Evolutionary conservation across 2,329 filamentous ascomycete species (phyloP).

Genomic region (Colletotrichum eleusines): DNA sequence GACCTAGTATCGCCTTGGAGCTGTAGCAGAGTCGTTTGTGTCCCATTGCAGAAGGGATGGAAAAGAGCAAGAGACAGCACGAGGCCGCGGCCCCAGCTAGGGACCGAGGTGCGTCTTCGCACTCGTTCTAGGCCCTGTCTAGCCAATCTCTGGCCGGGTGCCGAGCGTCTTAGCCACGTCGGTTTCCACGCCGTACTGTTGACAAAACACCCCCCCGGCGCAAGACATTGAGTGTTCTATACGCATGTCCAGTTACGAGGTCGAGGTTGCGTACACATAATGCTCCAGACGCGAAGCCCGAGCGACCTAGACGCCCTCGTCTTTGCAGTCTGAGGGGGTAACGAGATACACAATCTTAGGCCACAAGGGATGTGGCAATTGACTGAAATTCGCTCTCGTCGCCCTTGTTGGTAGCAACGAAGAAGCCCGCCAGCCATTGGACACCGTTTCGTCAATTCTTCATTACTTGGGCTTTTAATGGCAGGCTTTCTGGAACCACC

Average conservation of each 20-base stretch:
- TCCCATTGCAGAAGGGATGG: conserved; percentile 7
- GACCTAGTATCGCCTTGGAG: not conserved
- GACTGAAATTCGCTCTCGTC: not conserved
- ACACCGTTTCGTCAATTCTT: not conserved
- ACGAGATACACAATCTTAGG: not conserved
- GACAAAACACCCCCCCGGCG: not conserved
- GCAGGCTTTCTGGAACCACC: not conserved
- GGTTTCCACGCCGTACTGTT: not conserved
- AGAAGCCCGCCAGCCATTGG: not conserved
- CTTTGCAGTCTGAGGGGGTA: not conserved
- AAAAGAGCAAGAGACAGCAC: not conserved
- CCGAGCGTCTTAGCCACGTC: conserved; percentile 15
- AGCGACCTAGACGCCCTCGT: not conserved
- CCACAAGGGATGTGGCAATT: not conserved
- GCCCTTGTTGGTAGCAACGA: not conserved
- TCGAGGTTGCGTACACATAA: not conserved
- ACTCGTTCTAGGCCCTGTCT: conserved; percentile 14
- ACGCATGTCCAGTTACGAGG: not conserved
- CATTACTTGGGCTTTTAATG: not conserved
- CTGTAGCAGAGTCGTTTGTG: not conserved
- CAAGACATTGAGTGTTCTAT: conserved; percentile 6
- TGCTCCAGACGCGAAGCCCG: not conserved
- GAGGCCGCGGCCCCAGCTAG: not conserved
- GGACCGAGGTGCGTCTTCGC: not conserved
- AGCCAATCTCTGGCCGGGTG: conserved; percentile 7